Percentiles rank a stretch among this genome's conserved stretches.
phyloP scores from a whole-genome alignment of 805 yeast species.

The Candida golubevii region DNA sequence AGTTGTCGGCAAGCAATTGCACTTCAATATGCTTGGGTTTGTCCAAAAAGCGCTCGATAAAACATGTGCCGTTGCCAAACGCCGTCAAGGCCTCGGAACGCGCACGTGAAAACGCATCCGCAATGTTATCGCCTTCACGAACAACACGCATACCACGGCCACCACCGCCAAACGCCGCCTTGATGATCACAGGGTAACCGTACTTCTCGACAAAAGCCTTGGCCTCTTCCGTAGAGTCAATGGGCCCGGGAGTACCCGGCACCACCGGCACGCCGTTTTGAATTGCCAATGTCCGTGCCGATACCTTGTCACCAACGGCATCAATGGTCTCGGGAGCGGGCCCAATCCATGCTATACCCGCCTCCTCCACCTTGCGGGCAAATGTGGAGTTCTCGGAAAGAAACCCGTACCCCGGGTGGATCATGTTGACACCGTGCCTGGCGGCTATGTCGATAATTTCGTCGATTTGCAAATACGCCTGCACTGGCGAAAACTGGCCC shows the following conservation, averaged over 20 bases:
- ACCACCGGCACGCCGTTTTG: slow-evolving; percentile 85
- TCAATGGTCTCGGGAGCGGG: slow-evolving; percentile 87
- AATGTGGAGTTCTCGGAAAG: slow-evolving; percentile 88
- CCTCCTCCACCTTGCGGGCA: slow-evolving; percentile 85
- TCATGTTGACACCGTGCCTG: slow-evolving; percentile 34
- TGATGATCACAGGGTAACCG: slow-evolving; percentile 95
- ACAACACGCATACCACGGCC: slow-evolving; percentile 99
- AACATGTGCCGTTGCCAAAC: slow-evolving; percentile 98
- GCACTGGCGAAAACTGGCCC: slow-evolving; percentile 92
- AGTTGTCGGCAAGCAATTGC: slow-evolving; percentile 87
- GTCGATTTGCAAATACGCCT: slow-evolving; percentile 92
- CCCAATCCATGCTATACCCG: slow-evolving; percentile 95
- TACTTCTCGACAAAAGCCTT: slow-evolving; percentile 69
- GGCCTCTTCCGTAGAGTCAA: slow-evolving; percentile 76
- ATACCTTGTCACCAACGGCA: slow-evolving; percentile 93
- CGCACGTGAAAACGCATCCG: slow-evolving; percentile 90
- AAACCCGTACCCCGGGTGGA: slow-evolving; percentile 52
- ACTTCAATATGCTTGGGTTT: slow-evolving; percentile 98
- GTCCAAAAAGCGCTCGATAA: slow-evolving; percentile 92
- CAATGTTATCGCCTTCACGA: slow-evolving; percentile 89
- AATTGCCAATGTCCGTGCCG: slow-evolving; percentile 85
- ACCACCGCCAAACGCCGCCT: slow-evolving; percentile 99
- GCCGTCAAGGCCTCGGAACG: slow-evolving; percentile 90
- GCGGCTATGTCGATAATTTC: slow-evolving; percentile 80
- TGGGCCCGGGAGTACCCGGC: slow-evolving; percentile 98